Base-by-base conservation (phyloP, 345 rosid species). In the Citrus australasica region DNA sequence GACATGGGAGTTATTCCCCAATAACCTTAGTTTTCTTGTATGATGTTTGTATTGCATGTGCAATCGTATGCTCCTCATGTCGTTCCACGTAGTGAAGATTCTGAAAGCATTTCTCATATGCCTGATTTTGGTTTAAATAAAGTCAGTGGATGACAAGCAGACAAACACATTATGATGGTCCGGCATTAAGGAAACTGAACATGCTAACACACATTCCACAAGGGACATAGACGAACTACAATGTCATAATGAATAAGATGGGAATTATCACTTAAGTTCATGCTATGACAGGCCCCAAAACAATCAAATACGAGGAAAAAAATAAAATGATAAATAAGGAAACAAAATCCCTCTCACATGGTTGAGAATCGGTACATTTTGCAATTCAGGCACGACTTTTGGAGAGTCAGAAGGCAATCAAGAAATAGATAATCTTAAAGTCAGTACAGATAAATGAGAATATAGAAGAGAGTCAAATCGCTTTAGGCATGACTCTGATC, bases 11-110 rank as follows among this genome's bases (percentile, higher is more conserved):
- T 58, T 53, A 60, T 11, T 51, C 60, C 64, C 67, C 71, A 42
- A 69, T 63, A 79, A 94, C 98, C 97, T 96, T 96, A n/a, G 98
- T 96, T 88, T 92, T 94, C 91, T 96, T 92, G 79, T 88, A 94
- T 60, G 86, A 16, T 56, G 97, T 90, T 76, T 91, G 96, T 72
- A 96, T 69, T 37, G 98, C 94, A 69, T 96, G 98, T 6, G 98
- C 97, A 83, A 96, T 92, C n/a, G 99, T 96, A 85, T 96, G 98
- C 69, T 90, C 96, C 82, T 96, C 97, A 14, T 96, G 97, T 30
- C 97, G 90, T 78, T 96, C 99, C 64, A 96, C 73, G 19, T 88
- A 90, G 82, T 96, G 95, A 68, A 96, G 99, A 88, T 95, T 94
- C 83, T 93, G 95, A 79, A 92, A 95, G 88, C 97, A 93, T 88